phyloP scores from a whole-genome alignment of 2,329 filamentous ascomycete species.

The Decorospora gaudefroyi region DNA sequence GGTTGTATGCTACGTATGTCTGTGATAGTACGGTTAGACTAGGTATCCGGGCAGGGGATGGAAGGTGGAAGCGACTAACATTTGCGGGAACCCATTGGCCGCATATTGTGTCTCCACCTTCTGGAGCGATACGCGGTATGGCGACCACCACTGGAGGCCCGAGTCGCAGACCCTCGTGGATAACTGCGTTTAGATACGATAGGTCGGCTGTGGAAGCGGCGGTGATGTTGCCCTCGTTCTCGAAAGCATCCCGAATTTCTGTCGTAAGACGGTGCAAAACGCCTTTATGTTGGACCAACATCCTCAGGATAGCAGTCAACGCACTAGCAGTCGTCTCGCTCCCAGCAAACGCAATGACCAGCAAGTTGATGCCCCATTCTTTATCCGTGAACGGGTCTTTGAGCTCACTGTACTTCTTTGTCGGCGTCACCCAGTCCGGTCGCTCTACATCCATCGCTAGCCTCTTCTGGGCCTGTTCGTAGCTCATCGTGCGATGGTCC shows the following conservation, averaged over 20 bases:
- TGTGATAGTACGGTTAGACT: background rate
- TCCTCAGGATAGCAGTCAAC: conserved; percentile 43
- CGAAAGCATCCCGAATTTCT: conserved; percentile 35
- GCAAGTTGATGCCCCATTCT: conserved; percentile 49
- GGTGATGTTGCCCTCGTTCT: conserved; percentile 29
- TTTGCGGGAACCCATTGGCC: conserved; percentile 29
- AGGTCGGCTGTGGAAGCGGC: conserved; percentile 25
- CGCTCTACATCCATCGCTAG: conserved; percentile 24
- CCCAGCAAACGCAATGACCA: conserved; percentile 50
- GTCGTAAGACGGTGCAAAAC: conserved; percentile 29
- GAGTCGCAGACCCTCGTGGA: conserved; percentile 48
- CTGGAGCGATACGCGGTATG: conserved; percentile 29
- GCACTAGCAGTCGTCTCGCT: conserved; percentile 52
- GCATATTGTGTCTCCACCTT: conserved; percentile 30
- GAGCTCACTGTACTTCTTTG: conserved; percentile 28
- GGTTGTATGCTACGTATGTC: conserved; percentile 40
- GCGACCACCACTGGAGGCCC: conserved; percentile 26
- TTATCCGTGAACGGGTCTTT: conserved; percentile 21
- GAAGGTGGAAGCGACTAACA: conserved; percentile 13
- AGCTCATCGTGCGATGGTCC: conserved; percentile 33
- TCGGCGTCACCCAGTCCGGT: conserved; percentile 37
- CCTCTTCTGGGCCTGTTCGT: conserved; percentile 29
- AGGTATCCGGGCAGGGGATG: background rate
- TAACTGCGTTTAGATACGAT: conserved; percentile 38
- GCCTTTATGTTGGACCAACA: conserved; percentile 39